phyloP scores from a whole-genome alignment of 2,329 filamentous ascomycete genomes.

The Paracamarosporium sp. region DNA sequence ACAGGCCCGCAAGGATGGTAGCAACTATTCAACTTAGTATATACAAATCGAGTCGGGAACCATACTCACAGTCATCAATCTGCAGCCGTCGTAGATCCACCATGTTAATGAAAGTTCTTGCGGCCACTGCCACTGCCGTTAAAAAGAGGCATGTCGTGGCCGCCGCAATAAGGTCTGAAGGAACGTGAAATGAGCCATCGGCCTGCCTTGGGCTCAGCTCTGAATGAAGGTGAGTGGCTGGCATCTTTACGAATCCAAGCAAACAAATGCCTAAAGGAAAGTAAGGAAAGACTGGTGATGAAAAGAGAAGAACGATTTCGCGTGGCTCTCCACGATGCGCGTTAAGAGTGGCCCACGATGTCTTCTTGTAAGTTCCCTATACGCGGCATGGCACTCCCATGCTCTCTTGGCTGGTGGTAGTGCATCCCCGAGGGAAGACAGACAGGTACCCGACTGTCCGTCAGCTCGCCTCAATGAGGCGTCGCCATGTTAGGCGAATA shows the following conservation, averaged over 20 bases:
- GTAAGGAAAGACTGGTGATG: constrained; percentile 1
- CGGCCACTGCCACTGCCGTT: constrained; percentile 10
- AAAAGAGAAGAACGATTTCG: neutral
- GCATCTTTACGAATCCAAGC: constrained; percentile 2
- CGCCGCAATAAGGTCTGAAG: constrained; percentile 10
- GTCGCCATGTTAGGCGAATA: neutral
- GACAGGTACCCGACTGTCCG: constrained; percentile 1
- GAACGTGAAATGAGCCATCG: constrained; percentile 8
- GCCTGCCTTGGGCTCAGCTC: constrained; percentile 7
- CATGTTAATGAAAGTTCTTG: constrained; percentile 13
- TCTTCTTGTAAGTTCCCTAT: constrained; percentile 7
- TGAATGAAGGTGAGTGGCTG: constrained; percentile 2
- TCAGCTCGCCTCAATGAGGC: constrained; percentile 5
- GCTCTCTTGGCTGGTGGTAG: constrained; percentile 2
- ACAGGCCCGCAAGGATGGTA: constrained; percentile 12
- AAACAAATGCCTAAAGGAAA: constrained; percentile 7
- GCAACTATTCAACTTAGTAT: constrained; percentile 8
- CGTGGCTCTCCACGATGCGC: neutral
- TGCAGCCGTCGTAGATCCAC: constrained; percentile 12
- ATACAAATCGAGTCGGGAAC: neutral
- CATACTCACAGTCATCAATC: constrained; percentile 18
- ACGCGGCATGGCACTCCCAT: constrained; percentile 2
- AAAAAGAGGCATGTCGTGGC: constrained; percentile 20
- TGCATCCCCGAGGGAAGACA: constrained; percentile 8
- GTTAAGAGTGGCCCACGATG: neutral